phyloP scores from a whole-genome alignment of 139 green algal genomes.

The Parachlorella kessleri region DNA sequence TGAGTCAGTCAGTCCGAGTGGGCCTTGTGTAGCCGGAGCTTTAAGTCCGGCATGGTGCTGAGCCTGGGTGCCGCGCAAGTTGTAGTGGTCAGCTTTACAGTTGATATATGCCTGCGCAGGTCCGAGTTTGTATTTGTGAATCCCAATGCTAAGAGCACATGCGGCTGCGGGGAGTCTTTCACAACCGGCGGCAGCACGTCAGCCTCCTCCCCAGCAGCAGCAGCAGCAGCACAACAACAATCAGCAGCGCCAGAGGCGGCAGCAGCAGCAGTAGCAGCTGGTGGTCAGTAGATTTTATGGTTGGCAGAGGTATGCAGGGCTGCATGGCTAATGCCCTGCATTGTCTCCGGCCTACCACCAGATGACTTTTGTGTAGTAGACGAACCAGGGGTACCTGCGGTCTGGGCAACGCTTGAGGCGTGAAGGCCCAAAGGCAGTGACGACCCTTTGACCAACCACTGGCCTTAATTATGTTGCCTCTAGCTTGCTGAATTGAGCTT shows the following conservation, averaged over 20 bases:
- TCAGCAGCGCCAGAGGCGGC: not conserved
- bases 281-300: not conserved
- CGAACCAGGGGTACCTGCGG: no score
- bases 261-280: not conserved
- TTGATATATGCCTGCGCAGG: conserved; percentile 34
- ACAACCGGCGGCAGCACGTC: conserved; percentile 37
- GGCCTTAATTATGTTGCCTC: no score
- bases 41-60: not conserved
- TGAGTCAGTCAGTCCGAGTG: no score
- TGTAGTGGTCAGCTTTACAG: not conserved
- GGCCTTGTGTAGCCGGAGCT: not conserved
- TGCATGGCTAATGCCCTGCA: not conserved
- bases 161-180: conserved; percentile 95
- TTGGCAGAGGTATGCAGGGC: not conserved
- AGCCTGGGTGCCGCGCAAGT: not conserved
- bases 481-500: no score
- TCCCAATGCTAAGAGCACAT: conserved; percentile 91
- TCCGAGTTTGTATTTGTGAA: conserved; percentile 96
- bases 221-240: not conserved
- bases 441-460: no score
- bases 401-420: no score
- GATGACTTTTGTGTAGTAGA: no score
- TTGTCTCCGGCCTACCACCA: not conserved
- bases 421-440: no score
- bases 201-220: not conserved